Percentiles rank a stretch among this genome's conserved stretches.
Evolutionary conservation across 495 filamentous ascomycete species (phyloP).

Genomic region (Cercophora sp.): DNA sequence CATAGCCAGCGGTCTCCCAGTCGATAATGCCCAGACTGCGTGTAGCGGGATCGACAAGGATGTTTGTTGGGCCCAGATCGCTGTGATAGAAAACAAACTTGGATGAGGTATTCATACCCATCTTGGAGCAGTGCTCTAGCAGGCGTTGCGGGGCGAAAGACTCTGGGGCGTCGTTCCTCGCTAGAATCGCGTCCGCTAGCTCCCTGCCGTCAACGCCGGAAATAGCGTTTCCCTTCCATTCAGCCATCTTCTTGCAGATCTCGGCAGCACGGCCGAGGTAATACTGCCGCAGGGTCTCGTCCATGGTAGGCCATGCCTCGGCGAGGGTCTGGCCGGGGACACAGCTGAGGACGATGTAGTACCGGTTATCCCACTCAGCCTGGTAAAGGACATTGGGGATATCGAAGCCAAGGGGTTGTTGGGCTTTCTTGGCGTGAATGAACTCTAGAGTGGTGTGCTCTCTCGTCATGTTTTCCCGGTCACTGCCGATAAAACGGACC

Average conservation of each 20-base stretch:
- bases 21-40: conserved; percentile 11
- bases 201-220: conserved; percentile 9
- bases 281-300: conserved; percentile 2
- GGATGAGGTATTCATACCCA: conserved; percentile 12
- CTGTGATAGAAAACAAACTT: conserved; percentile 14
- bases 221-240: conserved; percentile 7
- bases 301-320: conserved; percentile 11
- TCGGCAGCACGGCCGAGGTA: conserved; percentile 7
- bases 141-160: not conserved
- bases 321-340: conserved; percentile 5
- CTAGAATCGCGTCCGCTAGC: conserved; percentile 1
- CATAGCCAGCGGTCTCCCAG: conserved; percentile 15
- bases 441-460: conserved; percentile 17
- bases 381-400: conserved; percentile 11
- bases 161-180: not conserved
- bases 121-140: not conserved
- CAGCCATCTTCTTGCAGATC: conserved; percentile 1
- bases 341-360: conserved; percentile 10
- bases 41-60: conserved; percentile 9
- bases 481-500: not conserved
- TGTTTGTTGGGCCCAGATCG: conserved; percentile 13
- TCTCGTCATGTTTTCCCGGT: not conserved
- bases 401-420: conserved; percentile 2
- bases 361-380: conserved; percentile 4
- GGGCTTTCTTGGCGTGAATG: not conserved